phyloP scores from a whole-genome alignment of 1,139 yeast species.

The Pichia sp. region DNA sequence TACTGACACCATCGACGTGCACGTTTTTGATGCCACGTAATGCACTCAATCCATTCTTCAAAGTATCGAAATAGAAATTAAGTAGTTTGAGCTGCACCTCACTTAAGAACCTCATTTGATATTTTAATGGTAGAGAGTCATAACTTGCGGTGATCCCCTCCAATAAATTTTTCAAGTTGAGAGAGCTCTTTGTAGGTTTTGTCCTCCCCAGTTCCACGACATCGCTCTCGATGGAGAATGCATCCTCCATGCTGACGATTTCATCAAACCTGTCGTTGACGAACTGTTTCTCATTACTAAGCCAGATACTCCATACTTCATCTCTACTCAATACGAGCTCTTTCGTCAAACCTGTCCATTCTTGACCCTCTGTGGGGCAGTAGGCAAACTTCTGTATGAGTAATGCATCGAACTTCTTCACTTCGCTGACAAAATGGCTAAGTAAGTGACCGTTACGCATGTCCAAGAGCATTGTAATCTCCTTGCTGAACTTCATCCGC shows the following conservation, averaged over 20 bases:
- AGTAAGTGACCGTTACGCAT: conserved; percentile 38
- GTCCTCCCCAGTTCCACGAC: conserved; percentile 39
- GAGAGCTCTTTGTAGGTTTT: conserved; percentile 64
- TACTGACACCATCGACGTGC: conserved; percentile 28
- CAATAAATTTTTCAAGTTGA: conserved; percentile 53
- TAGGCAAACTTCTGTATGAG: conserved; percentile 47
- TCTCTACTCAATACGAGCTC: conserved; percentile 39
- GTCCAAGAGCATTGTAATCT: conserved; percentile 18
- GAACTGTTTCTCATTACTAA: conserved; percentile 52
- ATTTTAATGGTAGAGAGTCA: conserved; percentile 47
- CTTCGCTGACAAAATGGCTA: conserved; percentile 55
- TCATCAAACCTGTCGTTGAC: conserved; percentile 54
- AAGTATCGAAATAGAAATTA: conserved; percentile 48
- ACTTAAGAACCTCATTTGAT: conserved; percentile 61
- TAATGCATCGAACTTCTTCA: conserved; percentile 51
- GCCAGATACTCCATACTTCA: conserved; percentile 52
- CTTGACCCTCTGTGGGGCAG: conserved; percentile 18
- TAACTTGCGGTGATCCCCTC: conserved; percentile 64
- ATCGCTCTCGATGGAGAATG: conserved; percentile 58
- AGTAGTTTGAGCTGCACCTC: conserved; percentile 62
- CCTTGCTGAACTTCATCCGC: conserved; percentile 37
- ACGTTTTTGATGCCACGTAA: conserved; percentile 35
- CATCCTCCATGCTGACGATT: conserved; percentile 43
- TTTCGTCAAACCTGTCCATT: conserved; percentile 56
- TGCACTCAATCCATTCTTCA: conserved; percentile 40